These are phyloP conservation scores for Neonectria ditissima DNA, from an alignment of 2,329 filamentous ascomycete species.

Conservation along the genomic window DNA sequence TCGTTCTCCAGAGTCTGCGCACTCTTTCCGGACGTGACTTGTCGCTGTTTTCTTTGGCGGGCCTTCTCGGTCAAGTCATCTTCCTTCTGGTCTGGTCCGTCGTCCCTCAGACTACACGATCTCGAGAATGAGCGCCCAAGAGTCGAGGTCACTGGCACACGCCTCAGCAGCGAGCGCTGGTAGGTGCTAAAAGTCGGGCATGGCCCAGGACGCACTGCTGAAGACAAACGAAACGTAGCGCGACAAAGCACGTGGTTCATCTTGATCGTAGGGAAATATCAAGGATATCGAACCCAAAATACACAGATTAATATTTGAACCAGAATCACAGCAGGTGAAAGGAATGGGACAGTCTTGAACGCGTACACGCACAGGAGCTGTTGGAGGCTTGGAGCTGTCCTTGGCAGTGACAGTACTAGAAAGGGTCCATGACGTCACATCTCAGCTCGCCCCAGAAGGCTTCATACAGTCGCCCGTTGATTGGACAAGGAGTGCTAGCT, in stretches of 20 bases:
- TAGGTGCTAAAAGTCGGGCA: constrained; percentile 16
- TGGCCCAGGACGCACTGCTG: constrained; percentile 20
- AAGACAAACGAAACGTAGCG: constrained; percentile 33
- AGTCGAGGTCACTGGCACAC: background rate
- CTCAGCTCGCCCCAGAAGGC: constrained; percentile 15
- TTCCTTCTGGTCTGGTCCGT: constrained; percentile 17
- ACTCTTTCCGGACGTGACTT: constrained; percentile 39
- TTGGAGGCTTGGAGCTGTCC: background rate
- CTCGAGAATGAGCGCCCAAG: constrained; percentile 38
- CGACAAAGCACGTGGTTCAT: constrained; percentile 40
- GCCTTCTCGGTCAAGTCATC: constrained; percentile 38
- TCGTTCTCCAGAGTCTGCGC: constrained; percentile 44
- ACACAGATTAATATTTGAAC: background rate
- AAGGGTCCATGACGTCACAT: constrained; percentile 29
- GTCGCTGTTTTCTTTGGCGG: constrained; percentile 36
- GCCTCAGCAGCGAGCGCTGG: constrained; percentile 18
- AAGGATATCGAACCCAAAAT: background rate
- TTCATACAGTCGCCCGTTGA: constrained; percentile 16
- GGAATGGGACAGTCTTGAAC: background rate
- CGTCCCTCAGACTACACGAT: constrained; percentile 31
- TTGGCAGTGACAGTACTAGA: background rate
- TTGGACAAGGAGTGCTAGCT: constrained; percentile 17
- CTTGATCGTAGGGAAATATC: constrained; percentile 8
- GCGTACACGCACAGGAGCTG: background rate
- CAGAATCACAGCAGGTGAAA: too few relatives aligned